phyloP scores from a whole-genome alignment of 495 filamentous ascomycete species.

The Penicillium lagena region DNA sequence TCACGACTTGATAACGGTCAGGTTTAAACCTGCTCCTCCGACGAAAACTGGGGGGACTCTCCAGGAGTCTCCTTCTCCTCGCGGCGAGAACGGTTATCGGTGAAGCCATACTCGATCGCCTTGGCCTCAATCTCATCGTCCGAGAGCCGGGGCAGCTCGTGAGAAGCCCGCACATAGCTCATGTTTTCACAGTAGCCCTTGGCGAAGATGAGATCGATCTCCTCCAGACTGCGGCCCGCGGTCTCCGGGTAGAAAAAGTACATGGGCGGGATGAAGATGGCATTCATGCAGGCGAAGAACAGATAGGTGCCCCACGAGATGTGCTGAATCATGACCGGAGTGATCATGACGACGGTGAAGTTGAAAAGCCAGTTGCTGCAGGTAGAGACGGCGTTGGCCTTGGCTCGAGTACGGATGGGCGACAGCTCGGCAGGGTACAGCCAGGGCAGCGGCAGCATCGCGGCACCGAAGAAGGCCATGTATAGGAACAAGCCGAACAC shows the following conservation, averaged over 20 bases:
- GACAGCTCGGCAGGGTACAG: constrained; percentile 66
- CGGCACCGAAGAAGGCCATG: constrained; percentile 70
- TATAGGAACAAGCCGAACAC: constrained; percentile 75
- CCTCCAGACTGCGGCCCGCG: constrained; percentile 61
- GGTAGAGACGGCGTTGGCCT: constrained; percentile 71
- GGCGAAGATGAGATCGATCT: constrained; percentile 76
- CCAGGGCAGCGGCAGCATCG: constrained; percentile 56
- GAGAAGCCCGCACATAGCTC: constrained; percentile 62
- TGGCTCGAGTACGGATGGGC: constrained; percentile 65
- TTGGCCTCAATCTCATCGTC: constrained; percentile 59
- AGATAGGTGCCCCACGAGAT: constrained; percentile 75
- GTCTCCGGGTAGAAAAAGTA: constrained; percentile 78
- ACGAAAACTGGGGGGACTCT: constrained; percentile 4
- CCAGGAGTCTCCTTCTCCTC: constrained; percentile 24
- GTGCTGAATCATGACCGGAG: constrained; percentile 61
- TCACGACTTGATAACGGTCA: background rate
- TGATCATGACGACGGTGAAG: constrained; percentile 77
- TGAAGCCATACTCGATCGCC: constrained; percentile 56
- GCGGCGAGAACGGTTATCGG: constrained; percentile 2
- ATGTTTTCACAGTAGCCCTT: constrained; percentile 74
- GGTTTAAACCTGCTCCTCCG: constrained; percentile 10
- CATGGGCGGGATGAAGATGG: constrained; percentile 63
- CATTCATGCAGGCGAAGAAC: constrained; percentile 70
- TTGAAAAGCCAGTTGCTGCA: constrained; percentile 80
- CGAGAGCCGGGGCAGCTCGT: constrained; percentile 61